Evolutionary conservation across 1,139 yeast genomes (phyloP), one percentile per base, ranked within the genome.

Genomic region (Zhuliangozyma blackwelliae): DNA sequence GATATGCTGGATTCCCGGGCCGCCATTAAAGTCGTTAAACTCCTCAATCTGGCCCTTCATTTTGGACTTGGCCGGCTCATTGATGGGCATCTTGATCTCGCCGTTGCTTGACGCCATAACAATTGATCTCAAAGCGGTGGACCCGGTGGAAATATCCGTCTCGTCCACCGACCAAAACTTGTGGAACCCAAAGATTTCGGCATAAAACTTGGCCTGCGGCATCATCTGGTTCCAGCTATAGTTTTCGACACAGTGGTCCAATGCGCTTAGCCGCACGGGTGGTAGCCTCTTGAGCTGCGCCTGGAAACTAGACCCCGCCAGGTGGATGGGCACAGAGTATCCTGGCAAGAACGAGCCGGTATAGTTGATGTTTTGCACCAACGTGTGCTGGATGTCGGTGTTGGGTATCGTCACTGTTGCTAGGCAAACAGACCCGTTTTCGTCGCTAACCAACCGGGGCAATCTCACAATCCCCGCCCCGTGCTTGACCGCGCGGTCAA

Each of bases 111-210:
- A 77, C 0, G 90, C 75, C 90, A 86, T 82, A 10, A 86, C 95
- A 20, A 80, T 74, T 5, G 94, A 82, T 41, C 77, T 71, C 38
- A 86, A 69, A 0, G 92, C 85, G 1, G 90, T 75, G 46, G 64
- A 77, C 36, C 74, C 77, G 0, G 95, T 85, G 34, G 71, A 67
- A n/a, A 86, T 73, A 46, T 82, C 86, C 31, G 63, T 65, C 48
- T 86, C 94, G 57, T 85, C 95, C 13, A 83, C 94, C 0, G 92
- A 81, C 95, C 95, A 84, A 55, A 77, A 86, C 48, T 79, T 68
- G 49, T 80, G 89, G 57, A 86, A 83, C 0, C 90, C 90, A 50
- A 86, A 75, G 5, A 76, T 74, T 12, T 61, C 55, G 25, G 79
- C 76, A 54, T 86, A 86, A 39, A 75, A 70, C 13, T 58, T 60